Evolutionary conservation across 495 filamentous ascomycete species (phyloP), one percentile per base, ranked within the genome.

Genomic region (Lindgomyces ingoldianus): DNA sequence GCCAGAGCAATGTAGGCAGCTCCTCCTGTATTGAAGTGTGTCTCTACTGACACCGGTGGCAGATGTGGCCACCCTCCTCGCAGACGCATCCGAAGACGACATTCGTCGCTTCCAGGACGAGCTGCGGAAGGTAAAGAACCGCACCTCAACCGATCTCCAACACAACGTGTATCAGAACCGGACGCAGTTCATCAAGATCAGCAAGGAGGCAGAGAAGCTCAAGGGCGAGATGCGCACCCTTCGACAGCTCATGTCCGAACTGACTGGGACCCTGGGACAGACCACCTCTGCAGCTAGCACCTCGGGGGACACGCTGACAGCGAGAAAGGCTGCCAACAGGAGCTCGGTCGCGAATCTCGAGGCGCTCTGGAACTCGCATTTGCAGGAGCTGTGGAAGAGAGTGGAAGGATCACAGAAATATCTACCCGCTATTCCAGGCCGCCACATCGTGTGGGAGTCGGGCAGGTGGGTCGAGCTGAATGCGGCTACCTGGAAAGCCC

Each of bases 121-220:
- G 11, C 79, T 99, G 33, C 83, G 85, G 64, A 91, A 91, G 70
- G 80, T 93, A 49, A 91, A 93, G 71, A 87, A 85, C 65, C 84
- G 90, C 36, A 93, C 91, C 0, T 91, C 92, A 2, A 86, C 86
- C 29, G 91, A 98, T 70, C 81, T 99, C 10, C 95, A 98, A 71
- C 89, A 95, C 70, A 99, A 91, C 79, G 91, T 99, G 30, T 96
- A 93, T 75, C 92, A 97, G 72, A 99, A 99, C 75, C 87, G 94
- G 47, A 96, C 92, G 0, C 93, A 98, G 70, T 99, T 99, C 76
- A 96, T 99, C 80, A 93, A 95, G 70, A 98, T 99, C 75, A 96
- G 91, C 74, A 94, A 96, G 77, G 95, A 99, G 76, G 96, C 96
- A 1, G 94, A 99, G 71, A 96, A 96, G 75, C 84, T 99, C 54